These are phyloP conservation scores for Hypericum perforatum DNA, from an alignment of 345 rosid genomes.

Conservation along the genomic window DNA sequence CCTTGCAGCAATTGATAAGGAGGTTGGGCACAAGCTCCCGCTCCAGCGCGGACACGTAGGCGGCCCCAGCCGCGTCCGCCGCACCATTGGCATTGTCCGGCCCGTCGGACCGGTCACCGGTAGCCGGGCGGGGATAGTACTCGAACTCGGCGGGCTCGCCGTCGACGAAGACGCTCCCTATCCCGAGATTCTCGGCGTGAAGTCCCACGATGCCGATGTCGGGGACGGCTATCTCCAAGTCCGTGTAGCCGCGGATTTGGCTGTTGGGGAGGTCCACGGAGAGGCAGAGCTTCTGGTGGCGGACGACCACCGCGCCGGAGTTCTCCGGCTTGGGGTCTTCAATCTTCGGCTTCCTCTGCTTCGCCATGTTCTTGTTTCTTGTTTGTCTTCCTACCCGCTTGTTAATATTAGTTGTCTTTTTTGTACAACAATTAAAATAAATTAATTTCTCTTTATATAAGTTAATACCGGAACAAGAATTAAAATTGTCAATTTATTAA, in stretches of 20 bases:
- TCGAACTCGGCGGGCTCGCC: constrained; percentile 88
- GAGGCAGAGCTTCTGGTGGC: constrained; percentile 93
- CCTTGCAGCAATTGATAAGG: constrained; percentile 88
- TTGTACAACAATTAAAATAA: no score
- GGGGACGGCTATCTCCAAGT: constrained; percentile 85
- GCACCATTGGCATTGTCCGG: constrained; percentile 45
- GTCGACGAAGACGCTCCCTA: constrained; percentile 76
- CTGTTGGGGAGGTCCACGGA: constrained; percentile 59
- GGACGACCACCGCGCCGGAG: constrained; percentile 58
- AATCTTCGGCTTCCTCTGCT: constrained; percentile 73
- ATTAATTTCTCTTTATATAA: no score
- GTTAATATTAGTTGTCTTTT: no score
- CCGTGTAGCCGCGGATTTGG: constrained; percentile 82
- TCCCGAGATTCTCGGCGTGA: constrained; percentile 87
- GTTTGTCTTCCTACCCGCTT: no score
- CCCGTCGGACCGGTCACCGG: constrained; percentile 42
- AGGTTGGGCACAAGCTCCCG: constrained; percentile 63
- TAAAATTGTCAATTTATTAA: no score
- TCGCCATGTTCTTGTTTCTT: no score
- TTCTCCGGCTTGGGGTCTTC: constrained; percentile 56
- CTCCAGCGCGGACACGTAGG: constrained; percentile 54
- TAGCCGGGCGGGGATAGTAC: constrained; percentile 64
- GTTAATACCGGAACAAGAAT: no score
- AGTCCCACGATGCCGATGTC: constrained; percentile 87
- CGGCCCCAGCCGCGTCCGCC: constrained; percentile 71